Conservation (phyloP, 352 stramenopile genomes). For the Globisporangium megalacanthum region DNA sequence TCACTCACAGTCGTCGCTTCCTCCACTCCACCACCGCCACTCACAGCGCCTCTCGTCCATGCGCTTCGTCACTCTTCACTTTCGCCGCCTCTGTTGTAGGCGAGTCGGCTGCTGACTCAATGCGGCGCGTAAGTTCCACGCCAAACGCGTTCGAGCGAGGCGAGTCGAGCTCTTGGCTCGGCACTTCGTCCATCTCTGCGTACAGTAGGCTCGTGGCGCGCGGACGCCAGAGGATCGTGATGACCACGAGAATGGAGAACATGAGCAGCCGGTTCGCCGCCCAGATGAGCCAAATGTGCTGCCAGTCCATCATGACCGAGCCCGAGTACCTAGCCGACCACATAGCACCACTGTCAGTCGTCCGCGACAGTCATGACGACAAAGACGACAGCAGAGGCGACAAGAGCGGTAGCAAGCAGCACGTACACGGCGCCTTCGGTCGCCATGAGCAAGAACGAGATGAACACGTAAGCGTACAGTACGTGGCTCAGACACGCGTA, state of each 20-base stretch:
- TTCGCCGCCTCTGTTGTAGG: neutral
- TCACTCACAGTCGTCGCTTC: neutral
- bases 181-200: slow-evolving; percentile 76
- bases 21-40: neutral
- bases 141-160: slow-evolving; percentile 36
- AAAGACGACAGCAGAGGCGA: neutral
- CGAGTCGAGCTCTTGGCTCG: slow-evolving; percentile 52
- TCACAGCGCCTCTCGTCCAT: slow-evolving; percentile 8
- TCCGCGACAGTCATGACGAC: no score
- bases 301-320: slow-evolving; percentile 53
- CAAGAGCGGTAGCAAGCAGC: neutral
- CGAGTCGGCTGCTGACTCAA: slow-evolving; percentile 48
- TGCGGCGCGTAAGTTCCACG: slow-evolving; percentile 53
- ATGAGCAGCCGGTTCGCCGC: slow-evolving; percentile 65
- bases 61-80: neutral
- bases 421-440: slow-evolving; percentile 78
- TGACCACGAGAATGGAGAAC: slow-evolving; percentile 58
- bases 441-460: slow-evolving; percentile 72
- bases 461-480: slow-evolving; percentile 50
- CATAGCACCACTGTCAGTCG: no score
- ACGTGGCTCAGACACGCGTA: slow-evolving; percentile 58
- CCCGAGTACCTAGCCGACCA: slow-evolving; percentile 85
- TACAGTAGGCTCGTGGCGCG: slow-evolving; percentile 61
- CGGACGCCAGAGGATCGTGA: slow-evolving; percentile 72
- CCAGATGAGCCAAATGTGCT: slow-evolving; percentile 78